Percentiles rank a stretch among this genome's conserved stretches.
Conservation (phyloP, 169 alveolate genomes). For the Plasmodium malariae region DNA sequence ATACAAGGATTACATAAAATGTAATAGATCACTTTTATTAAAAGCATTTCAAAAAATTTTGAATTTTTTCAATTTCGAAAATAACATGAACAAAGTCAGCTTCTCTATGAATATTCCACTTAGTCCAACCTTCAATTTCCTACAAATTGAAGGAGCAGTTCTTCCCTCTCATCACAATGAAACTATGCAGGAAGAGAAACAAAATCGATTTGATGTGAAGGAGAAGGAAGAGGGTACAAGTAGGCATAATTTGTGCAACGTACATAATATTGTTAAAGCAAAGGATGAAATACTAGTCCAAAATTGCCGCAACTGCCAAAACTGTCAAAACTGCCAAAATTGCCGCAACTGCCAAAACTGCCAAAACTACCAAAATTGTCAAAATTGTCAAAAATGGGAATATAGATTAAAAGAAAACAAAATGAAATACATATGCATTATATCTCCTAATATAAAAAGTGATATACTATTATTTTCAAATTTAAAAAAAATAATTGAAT, state of each 20-base stretch:
- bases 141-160: background rate
- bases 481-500: constrained; percentile 13
- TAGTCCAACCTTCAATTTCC: background rate
- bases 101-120: constrained; percentile 21
- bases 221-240: background rate
- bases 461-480: background rate
- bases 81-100: background rate
- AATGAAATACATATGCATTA: constrained; percentile 38
- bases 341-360: no score
- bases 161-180: no score
- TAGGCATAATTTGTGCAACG: no score
- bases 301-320: no score
- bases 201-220: background rate
- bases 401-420: constrained; percentile 3
- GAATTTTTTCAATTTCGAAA: background rate
- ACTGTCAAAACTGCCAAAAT: no score
- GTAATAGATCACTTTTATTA: background rate
- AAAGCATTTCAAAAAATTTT: background rate
- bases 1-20: constrained; percentile 6
- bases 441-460: constrained; percentile 47
- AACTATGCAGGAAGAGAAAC: background rate
- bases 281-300: no score
- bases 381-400: no score
- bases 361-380: no score
- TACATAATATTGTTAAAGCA: no score